Evolutionary conservation across 2,329 filamentous ascomycete genomes (phyloP), one percentile per base, ranked within the genome.

Genomic region (Colletotrichum filicis): DNA sequence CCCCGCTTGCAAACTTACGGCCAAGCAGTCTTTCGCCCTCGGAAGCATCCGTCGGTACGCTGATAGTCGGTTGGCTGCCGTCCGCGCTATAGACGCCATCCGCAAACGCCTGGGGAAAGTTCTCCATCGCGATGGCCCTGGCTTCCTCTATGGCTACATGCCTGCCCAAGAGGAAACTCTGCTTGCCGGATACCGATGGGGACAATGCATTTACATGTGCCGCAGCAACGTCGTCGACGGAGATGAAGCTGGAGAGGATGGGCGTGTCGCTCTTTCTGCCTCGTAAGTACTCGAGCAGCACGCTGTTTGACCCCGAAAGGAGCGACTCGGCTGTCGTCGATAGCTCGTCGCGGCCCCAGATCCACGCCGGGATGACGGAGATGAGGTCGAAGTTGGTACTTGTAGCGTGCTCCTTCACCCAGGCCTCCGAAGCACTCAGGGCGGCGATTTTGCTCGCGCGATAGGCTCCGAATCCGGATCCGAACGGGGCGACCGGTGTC

Each of bases 141-240:
- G 32, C 59, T 30, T 75, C 46, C 12, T 66, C 60, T 22, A 55
- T 58, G 9, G 19, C n/a, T 11, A 74, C 49, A 37, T 68, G 32
- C 26, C 56, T 32, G 8, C 59, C 61, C 4, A 67, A 58, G 32
- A 64, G 42, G 53, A 72, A 49, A 7, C 52, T 52, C 19, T 79
- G 76, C 37, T 79, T 78, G 7, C 79, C 80, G 2, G 77, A 65
- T 6, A 84, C 74, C 3, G 74, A 74, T 42, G 77, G 75, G 30
- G 82, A 75, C 14, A 85, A 77, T 3, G 83, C 82, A 4, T 73
- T 66, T 35, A 85, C 78, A 63, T 85, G 83, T 11, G 79, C 79
- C 24, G 76, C 77, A 6, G 82, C 82, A 3, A 83, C 81, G 60
- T 85, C 82, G 42, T 82, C 77, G 14, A 83, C 75, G 60, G 82